phyloP scores from a whole-genome alignment of 805 yeast genomes.

The Candida xiaguanensis region DNA sequence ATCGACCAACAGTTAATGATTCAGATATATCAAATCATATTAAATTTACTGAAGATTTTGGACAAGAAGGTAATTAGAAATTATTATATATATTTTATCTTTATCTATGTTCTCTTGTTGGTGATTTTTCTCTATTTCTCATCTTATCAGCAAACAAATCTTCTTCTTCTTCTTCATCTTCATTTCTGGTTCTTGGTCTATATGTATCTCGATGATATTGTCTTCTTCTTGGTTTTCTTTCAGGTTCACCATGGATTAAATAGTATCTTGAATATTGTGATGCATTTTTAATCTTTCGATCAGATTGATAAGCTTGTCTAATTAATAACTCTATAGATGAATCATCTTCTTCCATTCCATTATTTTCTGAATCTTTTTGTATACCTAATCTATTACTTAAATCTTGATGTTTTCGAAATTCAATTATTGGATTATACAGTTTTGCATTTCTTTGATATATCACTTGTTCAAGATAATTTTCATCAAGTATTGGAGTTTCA shows the following conservation, averaged over 20 bases:
- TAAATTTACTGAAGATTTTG: constrained; percentile 90
- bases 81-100: constrained; percentile 2
- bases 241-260: constrained; percentile 69
- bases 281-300: constrained; percentile 56
- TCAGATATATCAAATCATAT: constrained; percentile 78
- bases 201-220: constrained; percentile 12
- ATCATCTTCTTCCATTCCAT: constrained; percentile 38
- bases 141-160: constrained; percentile 16
- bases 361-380: constrained; percentile 10
- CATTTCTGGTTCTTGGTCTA: constrained; percentile 10
- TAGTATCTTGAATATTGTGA: constrained; percentile 60
- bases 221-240: constrained; percentile 28
- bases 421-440: constrained; percentile 34
- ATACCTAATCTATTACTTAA: constrained; percentile 28
- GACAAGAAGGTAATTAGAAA: constrained; percentile 85
- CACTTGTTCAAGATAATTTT: constrained; percentile 12
- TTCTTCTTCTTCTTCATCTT: constrained; percentile 8
- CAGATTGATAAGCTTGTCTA: constrained; percentile 51
- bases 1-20: constrained; percentile 92
- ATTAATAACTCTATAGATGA: constrained; percentile 34
- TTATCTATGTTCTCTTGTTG: constrained; percentile 13
- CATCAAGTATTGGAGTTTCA: background rate
- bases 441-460: constrained; percentile 39
- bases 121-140: constrained; percentile 21
- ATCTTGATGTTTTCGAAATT: constrained; percentile 28